Conservation (phyloP, 257 asterid species). For the Solanum bulbocastanum region DNA sequence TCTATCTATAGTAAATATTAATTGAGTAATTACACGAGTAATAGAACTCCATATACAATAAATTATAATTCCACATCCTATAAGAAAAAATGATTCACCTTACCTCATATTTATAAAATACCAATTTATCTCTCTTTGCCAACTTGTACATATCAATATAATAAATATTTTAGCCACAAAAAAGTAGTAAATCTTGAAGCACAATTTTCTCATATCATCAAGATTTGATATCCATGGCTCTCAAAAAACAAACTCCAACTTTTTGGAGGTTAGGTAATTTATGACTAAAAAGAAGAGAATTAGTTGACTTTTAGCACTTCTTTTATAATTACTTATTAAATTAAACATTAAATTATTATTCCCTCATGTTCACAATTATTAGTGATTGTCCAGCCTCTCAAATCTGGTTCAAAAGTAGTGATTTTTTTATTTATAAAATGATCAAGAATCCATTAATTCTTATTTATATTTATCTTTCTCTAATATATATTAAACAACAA, state of each 20-base stretch:
- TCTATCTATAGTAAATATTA: neutral
- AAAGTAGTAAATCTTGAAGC: conserved; percentile 3
- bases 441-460: neutral
- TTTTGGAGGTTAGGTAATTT: neutral
- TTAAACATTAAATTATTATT: neutral
- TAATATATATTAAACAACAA: neutral
- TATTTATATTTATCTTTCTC: neutral
- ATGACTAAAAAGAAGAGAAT: neutral
- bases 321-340: neutral
- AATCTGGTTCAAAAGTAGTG: neutral
- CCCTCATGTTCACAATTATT: neutral
- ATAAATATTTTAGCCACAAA: neutral
- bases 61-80: neutral
- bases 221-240: neutral
- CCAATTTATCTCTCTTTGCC: conserved; percentile 4
- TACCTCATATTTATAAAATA: conserved; percentile 17
- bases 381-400: neutral
- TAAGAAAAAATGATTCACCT: conserved; percentile 11
- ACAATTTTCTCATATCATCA: conserved; percentile 4
- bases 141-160: neutral
- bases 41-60: neutral
- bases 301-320: conserved; percentile 8
- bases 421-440: neutral
- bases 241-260: neutral
- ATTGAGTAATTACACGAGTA: neutral